Evolutionary conservation across 257 asterid species (phyloP).

Genomic region (Ligustrum vulgare): DNA sequence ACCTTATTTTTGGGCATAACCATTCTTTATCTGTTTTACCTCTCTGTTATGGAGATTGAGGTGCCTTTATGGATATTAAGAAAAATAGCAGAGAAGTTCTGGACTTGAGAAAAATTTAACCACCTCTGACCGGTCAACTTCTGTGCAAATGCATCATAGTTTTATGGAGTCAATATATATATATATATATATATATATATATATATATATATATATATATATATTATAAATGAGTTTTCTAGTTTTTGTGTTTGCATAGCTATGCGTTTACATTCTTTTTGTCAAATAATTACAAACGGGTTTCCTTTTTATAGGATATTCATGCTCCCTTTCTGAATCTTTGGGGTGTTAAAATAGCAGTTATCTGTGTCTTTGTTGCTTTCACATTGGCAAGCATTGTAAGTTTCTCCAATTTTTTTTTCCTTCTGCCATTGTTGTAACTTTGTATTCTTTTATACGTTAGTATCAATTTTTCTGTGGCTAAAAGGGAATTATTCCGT

Average conservation of each 20-base stretch:
- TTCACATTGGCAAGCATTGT: slow-evolving; percentile 90
- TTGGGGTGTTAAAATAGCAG: slow-evolving; percentile 87
- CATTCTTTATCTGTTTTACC: neutral
- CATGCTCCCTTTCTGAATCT: slow-evolving; percentile 83
- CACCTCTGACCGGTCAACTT: neutral
- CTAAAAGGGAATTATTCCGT: slow-evolving; percentile 9
- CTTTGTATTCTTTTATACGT: slow-evolving; percentile 6
- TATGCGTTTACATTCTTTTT: slow-evolving; percentile 5
- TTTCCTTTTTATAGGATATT: slow-evolving; percentile 57
- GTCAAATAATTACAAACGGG: slow-evolving; percentile 8
- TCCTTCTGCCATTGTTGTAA: slow-evolving; percentile 10
- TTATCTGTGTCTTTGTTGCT: slow-evolving; percentile 75
- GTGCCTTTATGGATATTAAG: neutral
- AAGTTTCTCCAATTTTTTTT: slow-evolving; percentile 37
- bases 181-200: neutral
- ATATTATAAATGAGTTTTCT: neutral
- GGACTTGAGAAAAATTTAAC: too few relatives aligned
- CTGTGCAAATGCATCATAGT: neutral
- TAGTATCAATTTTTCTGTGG: neutral
- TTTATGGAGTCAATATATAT: neutral
- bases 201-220: slow-evolving; percentile 9
- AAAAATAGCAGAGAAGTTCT: neutral
- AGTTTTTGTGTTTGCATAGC: slow-evolving; percentile 10
- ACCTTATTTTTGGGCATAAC: neutral
- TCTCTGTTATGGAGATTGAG: neutral